Conservation (phyloP, 306 rosid genomes). For the Pyrus communis region DNA sequence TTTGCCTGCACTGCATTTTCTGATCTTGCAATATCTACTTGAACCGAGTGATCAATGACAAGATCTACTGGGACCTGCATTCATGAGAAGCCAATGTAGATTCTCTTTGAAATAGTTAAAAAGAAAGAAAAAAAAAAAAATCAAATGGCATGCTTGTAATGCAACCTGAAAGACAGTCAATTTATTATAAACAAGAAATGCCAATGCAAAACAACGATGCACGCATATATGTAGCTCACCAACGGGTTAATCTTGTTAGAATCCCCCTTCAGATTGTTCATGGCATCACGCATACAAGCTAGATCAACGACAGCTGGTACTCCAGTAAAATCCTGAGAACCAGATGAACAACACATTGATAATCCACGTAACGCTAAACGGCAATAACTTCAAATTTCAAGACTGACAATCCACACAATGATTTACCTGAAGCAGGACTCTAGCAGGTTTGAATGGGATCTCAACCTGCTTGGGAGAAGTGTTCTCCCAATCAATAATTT, state of each 20-base stretch:
- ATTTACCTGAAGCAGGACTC: slow-evolving; percentile 91
- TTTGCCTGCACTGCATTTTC: slow-evolving; percentile 90
- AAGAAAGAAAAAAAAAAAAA: background rate
- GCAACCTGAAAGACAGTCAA: background rate
- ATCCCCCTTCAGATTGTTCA: slow-evolving; percentile 88
- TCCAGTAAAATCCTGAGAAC: slow-evolving; percentile 86
- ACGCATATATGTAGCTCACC: slow-evolving; percentile 40
- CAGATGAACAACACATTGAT: slow-evolving; percentile 9
- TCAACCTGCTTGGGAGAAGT: slow-evolving; percentile 77
- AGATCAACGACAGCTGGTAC: slow-evolving; percentile 98
- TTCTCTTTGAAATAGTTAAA: background rate
- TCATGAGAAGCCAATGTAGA: background rate
- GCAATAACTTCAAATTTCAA: background rate
- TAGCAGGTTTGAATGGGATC: slow-evolving; percentile 93
- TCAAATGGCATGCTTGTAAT: too few relatives aligned
- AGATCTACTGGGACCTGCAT: slow-evolving; percentile 91
- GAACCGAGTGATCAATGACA: slow-evolving; percentile 98
- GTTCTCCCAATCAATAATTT: slow-evolving; percentile 88
- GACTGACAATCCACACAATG: background rate
- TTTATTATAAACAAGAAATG: background rate
- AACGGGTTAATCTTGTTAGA: slow-evolving; percentile 89
- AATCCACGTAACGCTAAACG: slow-evolving; percentile 1
- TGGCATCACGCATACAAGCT: slow-evolving; percentile 97
- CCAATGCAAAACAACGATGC: slow-evolving; percentile 1
- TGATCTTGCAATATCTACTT: slow-evolving; percentile 90